These are phyloP conservation scores for Oryza punctata DNA, from an alignment of 176 grass and related monocot species.

Conservation along the genomic window DNA sequence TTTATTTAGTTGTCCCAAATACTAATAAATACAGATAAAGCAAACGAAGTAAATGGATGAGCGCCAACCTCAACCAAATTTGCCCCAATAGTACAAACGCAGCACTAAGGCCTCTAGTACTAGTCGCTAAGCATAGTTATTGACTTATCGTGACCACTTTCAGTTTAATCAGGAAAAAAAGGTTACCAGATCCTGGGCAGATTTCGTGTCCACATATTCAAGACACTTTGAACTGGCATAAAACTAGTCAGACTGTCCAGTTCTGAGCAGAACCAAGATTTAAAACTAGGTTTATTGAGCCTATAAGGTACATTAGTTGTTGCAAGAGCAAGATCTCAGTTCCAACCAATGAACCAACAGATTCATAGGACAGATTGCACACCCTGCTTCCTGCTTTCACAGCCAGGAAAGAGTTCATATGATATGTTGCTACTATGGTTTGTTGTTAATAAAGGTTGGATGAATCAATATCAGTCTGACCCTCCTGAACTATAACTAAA, in stretches of 20 bases:
- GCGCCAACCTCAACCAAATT: background rate
- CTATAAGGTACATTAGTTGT: background rate
- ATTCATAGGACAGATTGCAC: background rate
- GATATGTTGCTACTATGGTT: too few species aligned
- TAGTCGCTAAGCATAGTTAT: background rate
- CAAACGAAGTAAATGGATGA: background rate
- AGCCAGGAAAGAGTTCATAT: background rate
- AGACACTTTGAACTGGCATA: background rate
- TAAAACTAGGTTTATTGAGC: background rate
- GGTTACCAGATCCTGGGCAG: background rate
- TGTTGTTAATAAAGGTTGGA: background rate
- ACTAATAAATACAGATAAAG: slow-evolving; percentile 7
- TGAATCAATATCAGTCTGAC: background rate
- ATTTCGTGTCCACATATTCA: background rate
- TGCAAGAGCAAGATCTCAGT: background rate
- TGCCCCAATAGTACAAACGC: background rate
- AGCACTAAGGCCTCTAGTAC: background rate
- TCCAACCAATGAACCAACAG: too few species aligned
- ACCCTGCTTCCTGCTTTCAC: background rate
- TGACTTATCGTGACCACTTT: background rate
- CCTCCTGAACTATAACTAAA: too few species aligned
- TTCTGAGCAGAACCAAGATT: background rate
- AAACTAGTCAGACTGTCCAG: background rate
- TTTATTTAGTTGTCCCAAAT: slow-evolving; percentile 6
- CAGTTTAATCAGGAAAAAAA: background rate